Evolutionary conservation across 164 flowering plant genomes (phyloP).

Genomic region (Taxillus chinensis): DNA sequence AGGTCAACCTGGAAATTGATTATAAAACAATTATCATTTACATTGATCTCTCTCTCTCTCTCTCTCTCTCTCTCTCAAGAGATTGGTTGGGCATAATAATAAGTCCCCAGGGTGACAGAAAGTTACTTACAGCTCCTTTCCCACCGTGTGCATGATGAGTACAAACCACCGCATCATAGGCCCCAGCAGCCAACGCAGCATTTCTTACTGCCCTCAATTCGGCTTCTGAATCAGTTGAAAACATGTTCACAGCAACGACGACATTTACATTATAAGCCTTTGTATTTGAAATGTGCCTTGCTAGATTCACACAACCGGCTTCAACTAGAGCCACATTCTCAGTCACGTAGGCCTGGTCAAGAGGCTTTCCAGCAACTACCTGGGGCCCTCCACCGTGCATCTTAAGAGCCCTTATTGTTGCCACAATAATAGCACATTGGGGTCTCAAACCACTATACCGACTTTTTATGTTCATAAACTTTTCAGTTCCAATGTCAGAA

Average conservation of each 20-base stretch:
- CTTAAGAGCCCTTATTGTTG: constrained; percentile 92
- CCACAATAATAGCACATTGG: constrained; percentile 94
- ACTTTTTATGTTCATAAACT: constrained; percentile 95
- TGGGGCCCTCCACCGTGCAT: constrained; percentile 99
- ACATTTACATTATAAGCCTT: constrained; percentile 87
- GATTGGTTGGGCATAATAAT: too few relatives aligned
- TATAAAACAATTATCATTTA: background rate
- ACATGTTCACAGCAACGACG: constrained; percentile 90
- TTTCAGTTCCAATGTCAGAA: constrained; percentile 95
- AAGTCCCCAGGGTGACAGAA: background rate
- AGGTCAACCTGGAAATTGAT: constrained; percentile 69
- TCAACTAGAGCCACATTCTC: constrained; percentile 90
- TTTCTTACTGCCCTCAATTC: constrained; percentile 70
- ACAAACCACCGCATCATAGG: constrained; percentile 93
- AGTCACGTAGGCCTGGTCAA: constrained; percentile 74
- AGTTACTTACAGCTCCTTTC: constrained; percentile 84
- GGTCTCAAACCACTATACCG: constrained; percentile 86
- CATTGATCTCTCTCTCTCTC: too few relatives aligned
- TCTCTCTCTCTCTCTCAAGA: too few relatives aligned
- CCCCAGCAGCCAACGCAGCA: constrained; percentile 87
- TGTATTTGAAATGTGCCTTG: constrained; percentile 76
- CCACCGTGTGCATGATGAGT: constrained; percentile 99
- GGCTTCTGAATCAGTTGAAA: constrained; percentile 83
- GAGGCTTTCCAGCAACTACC: constrained; percentile 95
- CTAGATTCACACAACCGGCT: constrained; percentile 90